Conservation (phyloP, 768 basidiomycete species). For the Tricholoma terreum region DNA sequence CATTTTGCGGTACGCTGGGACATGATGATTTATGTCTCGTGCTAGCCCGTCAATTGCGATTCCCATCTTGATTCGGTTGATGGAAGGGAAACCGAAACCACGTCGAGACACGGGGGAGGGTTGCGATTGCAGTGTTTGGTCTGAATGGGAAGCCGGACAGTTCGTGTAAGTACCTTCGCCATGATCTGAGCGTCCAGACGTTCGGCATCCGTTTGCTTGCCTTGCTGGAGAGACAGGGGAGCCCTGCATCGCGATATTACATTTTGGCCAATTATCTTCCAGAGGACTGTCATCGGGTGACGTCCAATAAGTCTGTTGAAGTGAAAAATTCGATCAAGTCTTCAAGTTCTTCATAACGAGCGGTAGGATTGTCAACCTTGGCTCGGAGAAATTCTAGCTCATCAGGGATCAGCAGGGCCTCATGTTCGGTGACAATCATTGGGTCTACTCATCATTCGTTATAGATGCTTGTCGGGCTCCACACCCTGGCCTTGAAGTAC, state of each 20-base stretch:
- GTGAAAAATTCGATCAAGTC: slow-evolving; percentile 19
- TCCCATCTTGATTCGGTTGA: slow-evolving; percentile 14
- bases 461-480: not conserved
- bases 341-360: slow-evolving; percentile 8
- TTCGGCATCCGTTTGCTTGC: slow-evolving; percentile 12
- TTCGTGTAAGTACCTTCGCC: too few relatives aligned
- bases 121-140: too few relatives aligned
- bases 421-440: slow-evolving; percentile 3
- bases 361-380: slow-evolving; percentile 16
- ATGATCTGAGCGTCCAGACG: too few relatives aligned
- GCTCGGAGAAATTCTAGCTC: slow-evolving; percentile 19
- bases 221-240: slow-evolving; percentile 20
- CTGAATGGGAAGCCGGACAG: too few relatives aligned
- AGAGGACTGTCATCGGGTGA: slow-evolving; percentile 9
- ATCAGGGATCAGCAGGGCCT: slow-evolving; percentile 1
- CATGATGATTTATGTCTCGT: slow-evolving; percentile 24
- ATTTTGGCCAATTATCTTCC: slow-evolving; percentile 19
- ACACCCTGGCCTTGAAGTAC: slow-evolving; percentile 1
- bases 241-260: slow-evolving; percentile 15
- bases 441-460: slow-evolving; percentile 2
- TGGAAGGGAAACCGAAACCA: slow-evolving; percentile 23
- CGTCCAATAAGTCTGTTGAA: too few relatives aligned
- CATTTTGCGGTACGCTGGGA: slow-evolving; percentile 13
- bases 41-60: slow-evolving; percentile 16
- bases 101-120: slow-evolving; percentile 8